A percentile compares a stretch with the other conserved stretches of the same genome.
Evolutionary conservation across 441 rosid species (phyloP).

Genomic region (Metrosideros polymorpha): DNA sequence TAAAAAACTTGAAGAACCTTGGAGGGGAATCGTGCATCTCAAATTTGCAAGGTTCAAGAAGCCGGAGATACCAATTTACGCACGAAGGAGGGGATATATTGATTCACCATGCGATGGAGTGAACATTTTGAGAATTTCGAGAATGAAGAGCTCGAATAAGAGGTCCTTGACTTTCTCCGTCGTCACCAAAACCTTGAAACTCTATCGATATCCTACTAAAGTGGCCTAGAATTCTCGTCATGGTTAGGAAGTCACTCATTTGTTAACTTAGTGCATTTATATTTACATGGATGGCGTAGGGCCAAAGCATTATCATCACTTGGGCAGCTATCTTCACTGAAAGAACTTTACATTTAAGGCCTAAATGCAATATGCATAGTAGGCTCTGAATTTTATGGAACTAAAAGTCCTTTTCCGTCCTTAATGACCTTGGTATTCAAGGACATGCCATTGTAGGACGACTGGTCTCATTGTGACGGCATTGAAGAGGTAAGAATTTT

Average conservation of each 20-base stretch:
- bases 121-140: not conserved
- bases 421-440: not conserved
- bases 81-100: not conserved
- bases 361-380: not conserved
- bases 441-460: not conserved
- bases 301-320: not conserved
- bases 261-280: not conserved
- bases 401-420: not conserved
- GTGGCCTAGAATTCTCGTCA: not conserved
- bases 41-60: not conserved
- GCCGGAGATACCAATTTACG: not conserved
- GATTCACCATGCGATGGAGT: not conserved
- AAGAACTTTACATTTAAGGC: accelerated
- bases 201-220: not conserved
- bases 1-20: not conserved
- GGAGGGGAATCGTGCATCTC: not conserved
- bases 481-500: not conserved
- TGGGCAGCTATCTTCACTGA: accelerated
- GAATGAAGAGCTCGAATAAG: not conserved
- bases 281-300: accelerated
- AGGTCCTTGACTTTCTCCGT: not conserved
- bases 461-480: not conserved
- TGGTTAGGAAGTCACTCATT: not conserved
- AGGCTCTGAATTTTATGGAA: not conserved
- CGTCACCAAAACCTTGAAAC: not conserved